These are phyloP conservation scores for Hypomontagnella submonticulosa DNA, from an alignment of 495 filamentous ascomycete genomes.

Conservation along the genomic window DNA sequence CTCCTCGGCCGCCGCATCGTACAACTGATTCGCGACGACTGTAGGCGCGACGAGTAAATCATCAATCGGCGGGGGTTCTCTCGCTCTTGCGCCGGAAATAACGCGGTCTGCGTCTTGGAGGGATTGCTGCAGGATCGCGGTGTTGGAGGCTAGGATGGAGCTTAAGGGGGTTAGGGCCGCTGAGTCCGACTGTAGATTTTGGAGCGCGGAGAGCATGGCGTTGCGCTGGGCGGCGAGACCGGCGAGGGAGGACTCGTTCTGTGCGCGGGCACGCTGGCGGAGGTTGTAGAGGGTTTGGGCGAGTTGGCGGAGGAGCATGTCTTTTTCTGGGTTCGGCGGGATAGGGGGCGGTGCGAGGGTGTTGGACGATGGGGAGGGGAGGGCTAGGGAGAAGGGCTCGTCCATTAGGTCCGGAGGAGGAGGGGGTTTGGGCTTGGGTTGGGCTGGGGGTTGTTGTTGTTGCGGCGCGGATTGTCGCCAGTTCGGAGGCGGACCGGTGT, in stretches of 20 bases:
- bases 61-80: slow-evolving; percentile 70
- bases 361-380: slow-evolving; percentile 63
- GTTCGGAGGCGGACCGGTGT: slow-evolving; percentile 35
- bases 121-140: slow-evolving; percentile 76
- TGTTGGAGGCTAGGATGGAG: slow-evolving; percentile 77
- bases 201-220: slow-evolving; percentile 75
- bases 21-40: slow-evolving; percentile 91
- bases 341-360: slow-evolving; percentile 76
- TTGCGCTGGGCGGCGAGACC: slow-evolving; percentile 81
- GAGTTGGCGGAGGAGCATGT: slow-evolving; percentile 82
- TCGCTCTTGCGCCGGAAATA: slow-evolving; percentile 60
- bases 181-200: slow-evolving; percentile 76
- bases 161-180: slow-evolving; percentile 74
- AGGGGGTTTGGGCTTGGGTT: slow-evolving; percentile 56
- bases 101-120: slow-evolving; percentile 83
- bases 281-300: slow-evolving; percentile 73
- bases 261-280: slow-evolving; percentile 69
- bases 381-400: slow-evolving; percentile 72
- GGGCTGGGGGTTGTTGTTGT: slow-evolving; percentile 38
- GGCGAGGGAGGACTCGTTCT: slow-evolving; percentile 75
- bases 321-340: slow-evolving; percentile 96
- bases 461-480: slow-evolving; percentile 43
- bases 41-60: slow-evolving; percentile 93
- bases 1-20: slow-evolving; percentile 87
- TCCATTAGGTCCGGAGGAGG: slow-evolving; percentile 74